Conservation (phyloP, 306 rosid species). For the Quercus parvula region DNA sequence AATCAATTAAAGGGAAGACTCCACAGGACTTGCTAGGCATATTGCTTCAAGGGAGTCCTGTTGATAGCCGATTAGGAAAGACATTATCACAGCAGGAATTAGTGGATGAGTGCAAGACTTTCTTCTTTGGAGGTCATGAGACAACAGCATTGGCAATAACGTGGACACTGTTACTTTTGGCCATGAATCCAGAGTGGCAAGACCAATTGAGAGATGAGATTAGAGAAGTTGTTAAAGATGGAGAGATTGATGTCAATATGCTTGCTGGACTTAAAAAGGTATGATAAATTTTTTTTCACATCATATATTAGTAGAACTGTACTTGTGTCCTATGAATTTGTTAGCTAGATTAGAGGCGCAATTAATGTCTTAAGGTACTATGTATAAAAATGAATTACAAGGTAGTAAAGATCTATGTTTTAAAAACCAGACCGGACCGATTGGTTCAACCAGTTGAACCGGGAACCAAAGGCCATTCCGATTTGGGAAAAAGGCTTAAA, state of each 20-base stretch:
- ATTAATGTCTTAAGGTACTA: too few relatives aligned
- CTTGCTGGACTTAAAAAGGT: conserved; percentile 72
- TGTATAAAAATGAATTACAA: too few relatives aligned
- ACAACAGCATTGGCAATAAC: conserved; percentile 88
- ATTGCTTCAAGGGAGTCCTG: conserved; percentile 44
- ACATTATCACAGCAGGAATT: conserved; percentile 41
- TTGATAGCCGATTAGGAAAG: conserved; percentile 26
- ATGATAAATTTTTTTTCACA: not conserved
- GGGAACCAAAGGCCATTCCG: too few relatives aligned
- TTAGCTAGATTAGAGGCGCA: not conserved
- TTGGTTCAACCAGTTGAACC: rapidly evolving
- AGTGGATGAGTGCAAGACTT: conserved; percentile 85
- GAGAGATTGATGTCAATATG: conserved; percentile 37
- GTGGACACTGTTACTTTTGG: conserved; percentile 80
- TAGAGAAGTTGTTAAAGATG: conserved; percentile 50
- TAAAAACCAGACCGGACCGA: too few relatives aligned
- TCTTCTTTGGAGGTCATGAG: conserved; percentile 89
- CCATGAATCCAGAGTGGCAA: conserved; percentile 74
- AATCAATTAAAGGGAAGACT: not conserved
- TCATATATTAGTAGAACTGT: not conserved
- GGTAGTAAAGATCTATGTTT: too few relatives aligned
- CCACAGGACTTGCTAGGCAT: conserved; percentile 55
- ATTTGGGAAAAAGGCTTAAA: too few relatives aligned
- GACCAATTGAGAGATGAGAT: conserved; percentile 67
- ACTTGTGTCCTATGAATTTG: not conserved